Conservation (phyloP, 768 basidiomycete genomes). For the Pulveroboletus sp. region DNA sequence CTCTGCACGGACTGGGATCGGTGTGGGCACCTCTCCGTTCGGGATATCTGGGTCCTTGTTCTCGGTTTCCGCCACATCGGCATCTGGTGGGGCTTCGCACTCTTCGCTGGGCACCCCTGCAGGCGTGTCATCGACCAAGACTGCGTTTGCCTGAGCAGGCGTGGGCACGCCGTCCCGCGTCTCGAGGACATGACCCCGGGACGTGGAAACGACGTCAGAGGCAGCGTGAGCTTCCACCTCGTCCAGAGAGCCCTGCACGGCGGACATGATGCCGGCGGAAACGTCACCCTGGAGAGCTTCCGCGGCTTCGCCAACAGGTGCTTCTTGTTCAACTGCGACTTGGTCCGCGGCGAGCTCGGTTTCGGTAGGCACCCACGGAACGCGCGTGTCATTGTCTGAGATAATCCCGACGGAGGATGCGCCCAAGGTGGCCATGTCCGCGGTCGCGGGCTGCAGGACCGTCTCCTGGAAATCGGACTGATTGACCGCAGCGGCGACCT, state of each 20-base stretch:
- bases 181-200: neutral
- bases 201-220: neutral
- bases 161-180: neutral
- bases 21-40: neutral
- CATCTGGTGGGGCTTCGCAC: neutral
- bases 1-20: constrained; percentile 1
- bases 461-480: neutral
- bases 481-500: neutral
- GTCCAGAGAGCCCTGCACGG: neutral
- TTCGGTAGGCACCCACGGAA: neutral
- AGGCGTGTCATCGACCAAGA: constrained; percentile 7
- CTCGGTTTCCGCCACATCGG: neutral
- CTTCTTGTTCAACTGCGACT: constrained; percentile 1
- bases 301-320: neutral
- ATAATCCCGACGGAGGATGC: neutral
- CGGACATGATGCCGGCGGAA: neutral
- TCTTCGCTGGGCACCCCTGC: neutral
- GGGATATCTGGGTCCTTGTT: neutral
- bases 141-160: neutral
- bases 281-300: neutral
- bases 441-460: neutral
- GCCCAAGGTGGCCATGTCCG: constrained; percentile 1
- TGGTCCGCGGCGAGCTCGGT: constrained; percentile 7
- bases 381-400: neutral
- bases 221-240: constrained; percentile 6